These are phyloP conservation scores for Bipolaris zeicola DNA, from an alignment of 2,329 filamentous ascomycete genomes.

Conservation along the genomic window DNA sequence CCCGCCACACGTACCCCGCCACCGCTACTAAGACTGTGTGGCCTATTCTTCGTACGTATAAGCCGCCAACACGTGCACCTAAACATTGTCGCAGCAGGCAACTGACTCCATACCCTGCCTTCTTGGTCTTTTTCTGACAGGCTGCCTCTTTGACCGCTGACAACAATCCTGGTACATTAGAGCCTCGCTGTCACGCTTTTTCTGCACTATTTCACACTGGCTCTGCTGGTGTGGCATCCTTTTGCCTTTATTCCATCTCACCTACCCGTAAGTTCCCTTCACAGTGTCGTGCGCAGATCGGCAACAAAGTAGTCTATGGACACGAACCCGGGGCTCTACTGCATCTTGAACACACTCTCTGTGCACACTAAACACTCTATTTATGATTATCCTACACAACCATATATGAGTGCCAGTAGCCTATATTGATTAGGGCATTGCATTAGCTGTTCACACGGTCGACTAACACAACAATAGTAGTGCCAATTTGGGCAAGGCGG, in stretches of 20 bases:
- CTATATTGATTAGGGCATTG: neutral
- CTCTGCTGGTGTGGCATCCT: conserved; percentile 2
- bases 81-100: neutral
- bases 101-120: neutral
- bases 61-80: neutral
- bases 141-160: neutral
- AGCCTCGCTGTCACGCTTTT: neutral
- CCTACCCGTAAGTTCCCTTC: neutral
- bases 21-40: conserved; percentile 5
- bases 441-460: neutral
- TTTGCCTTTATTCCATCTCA: neutral
- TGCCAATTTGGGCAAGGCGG: conserved; percentile 37
- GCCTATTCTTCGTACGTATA: neutral
- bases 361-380: neutral
- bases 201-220: neutral
- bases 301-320: neutral
- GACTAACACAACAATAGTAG: conserved; percentile 42
- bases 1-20: conserved; percentile 33
- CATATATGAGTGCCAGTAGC: too few species aligned
- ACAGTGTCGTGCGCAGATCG: neutral
- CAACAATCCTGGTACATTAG: neutral
- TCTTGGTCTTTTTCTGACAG: neutral
- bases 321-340: neutral
- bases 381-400: neutral
- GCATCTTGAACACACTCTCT: neutral